Base-by-base conservation (phyloP, 1,284 basidiomycete genomes). In the Melampsora americana region DNA sequence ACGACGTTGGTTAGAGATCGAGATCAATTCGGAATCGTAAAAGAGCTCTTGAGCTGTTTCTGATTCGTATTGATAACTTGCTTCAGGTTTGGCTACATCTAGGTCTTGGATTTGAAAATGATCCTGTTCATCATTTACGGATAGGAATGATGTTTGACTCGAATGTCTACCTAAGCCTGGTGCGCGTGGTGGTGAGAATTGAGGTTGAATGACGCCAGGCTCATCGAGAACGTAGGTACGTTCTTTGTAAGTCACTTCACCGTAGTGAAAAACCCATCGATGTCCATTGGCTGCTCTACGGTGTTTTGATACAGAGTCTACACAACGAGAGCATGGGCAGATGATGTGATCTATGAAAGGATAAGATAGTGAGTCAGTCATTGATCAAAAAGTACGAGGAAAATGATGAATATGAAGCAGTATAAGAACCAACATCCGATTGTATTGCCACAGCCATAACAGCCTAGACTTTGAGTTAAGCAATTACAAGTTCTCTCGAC, bases 191-290 rank as follows among this genome's bases (percentile, higher is more conserved):
- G 16, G 78, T 67, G 64, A 66, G 56, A 56, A 39, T n/a, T 87
- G 85, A 77, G 84, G 82, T 35, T 86, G 84, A 53, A 87, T 82
- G 32, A 92, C 88, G 35, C 90, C 90, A 5, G 87, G 87, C 82
- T 93, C 91, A 75, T 87, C 86, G 32, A 84, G 84, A 70, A 91
- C 85, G 80, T 91, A 91, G 78, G 87, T 86, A 44, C 92, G 87
- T 81, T 92, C 90, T 42, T 86, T 86, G 12, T 88, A 87, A n/a
- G 82, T 79, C 68, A 93, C 89, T 83, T 92, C 90, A 79, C 85
- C 87, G 68, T 90, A 90, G 84, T 93, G 91, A 82, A 93, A 92
- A 39, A 94, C 92, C 81, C 91, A 93, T 30, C 92, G 89, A 81
- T 94, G 92, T 5, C 91, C 91, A 82, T 93, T 93, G 4, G 84